Conservation (phyloP, 192 early-diverging fungal species). For the Coemansia sp. region DNA sequence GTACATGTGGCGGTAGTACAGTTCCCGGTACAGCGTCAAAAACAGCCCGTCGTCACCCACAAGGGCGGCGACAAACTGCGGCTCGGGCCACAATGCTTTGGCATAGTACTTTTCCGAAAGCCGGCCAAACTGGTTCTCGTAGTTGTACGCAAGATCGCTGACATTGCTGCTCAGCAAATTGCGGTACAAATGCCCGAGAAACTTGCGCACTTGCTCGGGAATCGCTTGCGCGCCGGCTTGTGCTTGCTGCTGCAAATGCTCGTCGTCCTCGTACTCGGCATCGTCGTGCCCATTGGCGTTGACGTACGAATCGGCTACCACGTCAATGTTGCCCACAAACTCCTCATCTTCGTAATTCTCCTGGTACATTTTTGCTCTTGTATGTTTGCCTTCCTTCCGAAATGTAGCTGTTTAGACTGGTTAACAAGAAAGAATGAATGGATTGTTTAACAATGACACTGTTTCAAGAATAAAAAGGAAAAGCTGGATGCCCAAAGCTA, state of each 20-base stretch:
- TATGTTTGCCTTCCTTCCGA: too few species aligned
- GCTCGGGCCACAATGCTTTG: conserved; percentile 88
- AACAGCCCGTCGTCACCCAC: conserved; percentile 83
- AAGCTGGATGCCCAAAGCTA: too few species aligned
- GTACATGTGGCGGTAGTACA: conserved; percentile 97
- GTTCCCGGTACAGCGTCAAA: conserved; percentile 90
- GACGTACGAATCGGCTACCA: conserved; percentile 48
- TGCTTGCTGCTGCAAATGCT: conserved; percentile 30
- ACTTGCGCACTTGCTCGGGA: conserved; percentile 83
- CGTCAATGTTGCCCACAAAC: conserved; percentile 52
- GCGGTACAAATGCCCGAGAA: conserved; percentile 78
- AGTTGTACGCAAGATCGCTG: conserved; percentile 83
- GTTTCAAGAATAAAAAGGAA: too few species aligned
- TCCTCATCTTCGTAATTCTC: conserved; percentile 49
- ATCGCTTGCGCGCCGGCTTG: conserved; percentile 59
- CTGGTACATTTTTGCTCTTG: conserved; percentile 40
- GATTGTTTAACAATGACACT: too few species aligned
- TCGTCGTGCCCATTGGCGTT: conserved; percentile 41
- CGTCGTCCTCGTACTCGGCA: conserved; percentile 34
- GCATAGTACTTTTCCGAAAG: conserved; percentile 89
- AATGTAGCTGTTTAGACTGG: too few species aligned
- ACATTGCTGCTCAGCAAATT: conserved; percentile 78
- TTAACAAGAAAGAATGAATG: too few species aligned
- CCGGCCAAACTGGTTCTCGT: conserved; percentile 87
- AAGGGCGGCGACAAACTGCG: conserved; percentile 75